A percentile compares a stretch with the other conserved stretches of the same genome.
phyloP scores from a whole-genome alignment of 805 yeast genomes.

The Saturnispora quitensis region DNA sequence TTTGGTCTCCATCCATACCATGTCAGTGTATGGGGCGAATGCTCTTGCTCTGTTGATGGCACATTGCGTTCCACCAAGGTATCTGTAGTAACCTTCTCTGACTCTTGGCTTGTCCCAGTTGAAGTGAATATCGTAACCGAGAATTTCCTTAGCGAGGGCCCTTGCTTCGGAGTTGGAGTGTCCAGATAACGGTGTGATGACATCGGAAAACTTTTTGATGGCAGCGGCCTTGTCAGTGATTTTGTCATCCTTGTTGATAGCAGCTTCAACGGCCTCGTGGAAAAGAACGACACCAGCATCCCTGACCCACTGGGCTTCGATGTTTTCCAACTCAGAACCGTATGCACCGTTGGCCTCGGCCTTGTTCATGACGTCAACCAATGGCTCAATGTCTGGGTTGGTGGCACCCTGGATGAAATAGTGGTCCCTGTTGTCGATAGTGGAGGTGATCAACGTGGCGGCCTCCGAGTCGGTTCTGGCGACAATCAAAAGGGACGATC shows the following conservation, averaged over 20 bases:
- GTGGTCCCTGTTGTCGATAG: conserved; percentile 92
- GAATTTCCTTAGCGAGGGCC: conserved; percentile 58
- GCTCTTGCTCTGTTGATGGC: conserved; percentile 96
- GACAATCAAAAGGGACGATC: conserved; percentile 75
- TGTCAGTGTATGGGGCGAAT: conserved; percentile 87
- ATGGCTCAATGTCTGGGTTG: conserved; percentile 67
- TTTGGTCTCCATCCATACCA: conserved; percentile 98
- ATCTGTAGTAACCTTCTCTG: conserved; percentile 94
- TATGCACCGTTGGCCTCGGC: conserved; percentile 71
- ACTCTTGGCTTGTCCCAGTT: conserved; percentile 95
- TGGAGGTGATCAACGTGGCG: conserved; percentile 87
- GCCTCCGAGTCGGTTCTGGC: conserved; percentile 98
- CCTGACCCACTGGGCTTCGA: conserved; percentile 76
- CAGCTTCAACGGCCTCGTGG: conserved; percentile 87
- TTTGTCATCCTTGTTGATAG: conserved; percentile 47
- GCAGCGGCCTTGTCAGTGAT: conserved; percentile 53
- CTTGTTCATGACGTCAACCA: conserved; percentile 67
- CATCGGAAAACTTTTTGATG: conserved; percentile 53
- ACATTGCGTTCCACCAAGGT: conserved; percentile 94
- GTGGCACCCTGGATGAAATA: conserved; percentile 87
- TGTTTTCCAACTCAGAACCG: conserved; percentile 59
- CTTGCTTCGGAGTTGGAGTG: conserved; percentile 76
- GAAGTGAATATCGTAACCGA: conserved; percentile 79
- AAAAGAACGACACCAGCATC: conserved; percentile 80
- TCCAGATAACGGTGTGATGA: conserved; percentile 67